These are phyloP conservation scores for Paramecium primaurelia DNA, from an alignment of 73 alveolate species.

Conservation along the genomic window DNA sequence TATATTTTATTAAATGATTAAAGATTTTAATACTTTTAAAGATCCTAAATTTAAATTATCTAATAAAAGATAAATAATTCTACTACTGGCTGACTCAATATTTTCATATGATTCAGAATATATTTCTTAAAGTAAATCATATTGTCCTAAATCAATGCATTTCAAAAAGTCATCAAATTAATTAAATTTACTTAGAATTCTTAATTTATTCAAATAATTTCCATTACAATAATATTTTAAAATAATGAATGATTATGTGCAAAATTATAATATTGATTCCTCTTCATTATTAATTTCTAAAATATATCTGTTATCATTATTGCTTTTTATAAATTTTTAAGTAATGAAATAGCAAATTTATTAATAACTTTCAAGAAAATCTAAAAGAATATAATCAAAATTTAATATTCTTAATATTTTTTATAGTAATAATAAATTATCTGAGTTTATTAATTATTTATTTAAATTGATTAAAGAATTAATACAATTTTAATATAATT, in stretches of 20 bases:
- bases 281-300: background rate
- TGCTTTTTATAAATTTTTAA: background rate
- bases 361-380: background rate
- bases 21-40: background rate
- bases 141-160: background rate
- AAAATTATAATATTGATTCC: background rate
- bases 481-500: background rate
- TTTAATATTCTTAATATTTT: background rate
- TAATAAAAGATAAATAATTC: background rate
- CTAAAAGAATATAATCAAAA: background rate
- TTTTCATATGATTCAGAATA: background rate
- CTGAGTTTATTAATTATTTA: background rate
- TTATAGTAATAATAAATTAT: background rate
- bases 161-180: background rate
- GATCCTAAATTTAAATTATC: background rate
- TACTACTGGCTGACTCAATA: background rate
- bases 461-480: background rate
- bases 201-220: background rate
- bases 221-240: background rate
- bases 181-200: background rate
- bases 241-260: background rate
- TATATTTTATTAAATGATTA: background rate
- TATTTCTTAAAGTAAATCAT: background rate
- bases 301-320: background rate
- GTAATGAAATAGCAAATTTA: background rate